phyloP scores from a whole-genome alignment of 495 filamentous ascomycete genomes.

The Daldinia childiae region DNA sequence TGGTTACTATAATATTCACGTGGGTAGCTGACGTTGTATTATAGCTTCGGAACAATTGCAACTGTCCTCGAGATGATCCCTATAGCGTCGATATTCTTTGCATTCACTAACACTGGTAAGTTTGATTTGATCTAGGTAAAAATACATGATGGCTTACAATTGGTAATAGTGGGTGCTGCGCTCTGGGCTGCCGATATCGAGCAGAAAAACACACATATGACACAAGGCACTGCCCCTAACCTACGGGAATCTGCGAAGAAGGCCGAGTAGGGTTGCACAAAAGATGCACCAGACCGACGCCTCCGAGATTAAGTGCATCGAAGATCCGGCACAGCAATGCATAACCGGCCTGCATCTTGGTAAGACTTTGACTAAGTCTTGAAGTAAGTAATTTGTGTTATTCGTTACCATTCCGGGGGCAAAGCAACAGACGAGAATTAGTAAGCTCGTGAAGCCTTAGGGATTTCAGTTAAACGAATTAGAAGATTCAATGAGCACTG shows the following conservation, averaged over 20 bases:
- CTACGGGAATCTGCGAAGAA: constrained; percentile 65
- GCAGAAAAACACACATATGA: constrained; percentile 60
- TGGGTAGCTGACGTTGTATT: constrained; percentile 7
- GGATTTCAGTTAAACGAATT: not conserved
- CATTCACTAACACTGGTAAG: constrained; percentile 85
- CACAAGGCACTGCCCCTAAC: constrained; percentile 60
- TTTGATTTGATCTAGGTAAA: not conserved
- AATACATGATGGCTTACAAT: constrained; percentile 36
- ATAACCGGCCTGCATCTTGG: constrained; percentile 26
- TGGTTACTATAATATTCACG: constrained; percentile 9
- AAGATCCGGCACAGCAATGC: constrained; percentile 31
- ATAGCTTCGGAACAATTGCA: constrained; percentile 81
- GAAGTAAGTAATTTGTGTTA: constrained; percentile 12
- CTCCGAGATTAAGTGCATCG: constrained; percentile 39
- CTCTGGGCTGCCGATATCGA: constrained; percentile 96
- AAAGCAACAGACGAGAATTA: not conserved
- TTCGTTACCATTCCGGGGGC: constrained; percentile 8
- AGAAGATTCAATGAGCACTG: not conserved
- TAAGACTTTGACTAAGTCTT: constrained; percentile 13
- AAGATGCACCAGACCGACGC: constrained; percentile 36
- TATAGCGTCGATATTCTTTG: constrained; percentile 80
- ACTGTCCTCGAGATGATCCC: constrained; percentile 87
- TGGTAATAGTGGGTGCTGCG: constrained; percentile 74
- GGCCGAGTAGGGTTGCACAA: constrained; percentile 54
- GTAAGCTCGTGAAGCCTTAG: not conserved